Percentiles rank a stretch among this genome's conserved stretches.
phyloP scores from a whole-genome alignment of 2,329 filamentous ascomycete species.

The Xylariales sp. region DNA sequence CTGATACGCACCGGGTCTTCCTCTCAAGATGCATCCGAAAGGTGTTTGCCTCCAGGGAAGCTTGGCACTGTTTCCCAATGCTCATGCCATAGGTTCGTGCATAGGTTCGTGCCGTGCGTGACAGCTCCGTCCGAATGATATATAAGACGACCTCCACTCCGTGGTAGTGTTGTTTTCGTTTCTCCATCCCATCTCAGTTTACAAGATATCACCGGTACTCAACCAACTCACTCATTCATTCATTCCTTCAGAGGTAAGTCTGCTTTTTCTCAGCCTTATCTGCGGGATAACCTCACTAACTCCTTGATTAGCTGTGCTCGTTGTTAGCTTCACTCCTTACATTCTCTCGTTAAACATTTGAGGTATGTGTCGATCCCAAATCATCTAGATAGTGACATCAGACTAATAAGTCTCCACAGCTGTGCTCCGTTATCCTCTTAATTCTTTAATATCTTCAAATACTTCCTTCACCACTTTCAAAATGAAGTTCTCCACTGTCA shows the following conservation, averaged over 20 bases:
- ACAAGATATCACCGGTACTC: slow-evolving; percentile 28
- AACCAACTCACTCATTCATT: slow-evolving; percentile 27
- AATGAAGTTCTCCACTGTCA: slow-evolving; percentile 45
- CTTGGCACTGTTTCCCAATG: slow-evolving; percentile 24
- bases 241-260: slow-evolving; percentile 43
- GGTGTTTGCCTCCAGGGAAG: slow-evolving; percentile 19
- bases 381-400: neutral
- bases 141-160: slow-evolving; percentile 32
- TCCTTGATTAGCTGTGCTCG: slow-evolving; percentile 40
- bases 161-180: slow-evolving; percentile 19
- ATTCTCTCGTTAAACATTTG: slow-evolving; percentile 33
- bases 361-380: slow-evolving; percentile 22
- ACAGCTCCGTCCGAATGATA: slow-evolving; percentile 16
- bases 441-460: slow-evolving; percentile 28
- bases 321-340: slow-evolving; percentile 39
- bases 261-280: slow-evolving; percentile 1
- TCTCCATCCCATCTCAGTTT: slow-evolving; percentile 28
- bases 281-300: slow-evolving; percentile 16
- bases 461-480: slow-evolving; percentile 28
- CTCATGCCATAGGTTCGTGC: slow-evolving; percentile 20
- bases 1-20: slow-evolving; percentile 37
- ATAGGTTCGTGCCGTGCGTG: too few species aligned
- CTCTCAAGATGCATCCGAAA: slow-evolving; percentile 33
- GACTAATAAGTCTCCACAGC: slow-evolving; percentile 28
- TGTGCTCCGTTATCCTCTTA: slow-evolving; percentile 37